Base-by-base conservation (phyloP, 805 yeast genomes). In the Naumovozyma castellii region DNA sequence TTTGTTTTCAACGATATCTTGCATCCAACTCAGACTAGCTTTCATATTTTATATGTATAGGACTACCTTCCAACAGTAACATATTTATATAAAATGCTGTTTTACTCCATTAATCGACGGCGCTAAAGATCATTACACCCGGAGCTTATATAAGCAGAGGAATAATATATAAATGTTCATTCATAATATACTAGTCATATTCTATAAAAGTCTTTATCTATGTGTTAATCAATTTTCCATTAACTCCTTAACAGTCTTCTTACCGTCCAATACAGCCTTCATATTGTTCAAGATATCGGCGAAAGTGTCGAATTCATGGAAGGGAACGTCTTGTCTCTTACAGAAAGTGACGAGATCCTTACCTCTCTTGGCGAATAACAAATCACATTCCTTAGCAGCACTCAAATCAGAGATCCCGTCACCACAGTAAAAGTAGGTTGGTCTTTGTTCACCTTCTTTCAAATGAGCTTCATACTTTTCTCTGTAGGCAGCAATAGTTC, bases 401-500 rank as follows among this genome's bases (percentile, higher is more conserved):
- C 86, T 76, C 50, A 92, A 69, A 62, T 92, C 99, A 35, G 94
- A 80, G 25, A 92, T 96, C 47, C 99, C 99, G 61, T 92, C 99
- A 43, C 99, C 99, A 56, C 95, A 84, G 68, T 92, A 92, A 60
- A 90, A 85, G 51, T 86, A 71, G 31, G 69, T 67, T 13, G 94
- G 95, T 36, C 75, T 70, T 16, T 61, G 54, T 5, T 53, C 59
- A 28, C 59, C 62, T 10, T 51, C 48, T 13, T 41, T 50, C 46
- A 44, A 51, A 16, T 59, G 57, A 9, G 58, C 45, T 18, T 47
- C 63, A 46, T 44, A 57, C 40, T 46, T 54, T 45, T 42, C 53
- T 59, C 56, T 65, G 44, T 61, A 62, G 17, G 57, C 58, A 39
- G 74, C 71, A 51, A 92, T 90, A 20, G 92, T 81, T 41, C 75